Evolutionary conservation across 768 basidiomycete species (phyloP), one percentile per base, ranked within the genome.

Genomic region (Phaffia australis): DNA sequence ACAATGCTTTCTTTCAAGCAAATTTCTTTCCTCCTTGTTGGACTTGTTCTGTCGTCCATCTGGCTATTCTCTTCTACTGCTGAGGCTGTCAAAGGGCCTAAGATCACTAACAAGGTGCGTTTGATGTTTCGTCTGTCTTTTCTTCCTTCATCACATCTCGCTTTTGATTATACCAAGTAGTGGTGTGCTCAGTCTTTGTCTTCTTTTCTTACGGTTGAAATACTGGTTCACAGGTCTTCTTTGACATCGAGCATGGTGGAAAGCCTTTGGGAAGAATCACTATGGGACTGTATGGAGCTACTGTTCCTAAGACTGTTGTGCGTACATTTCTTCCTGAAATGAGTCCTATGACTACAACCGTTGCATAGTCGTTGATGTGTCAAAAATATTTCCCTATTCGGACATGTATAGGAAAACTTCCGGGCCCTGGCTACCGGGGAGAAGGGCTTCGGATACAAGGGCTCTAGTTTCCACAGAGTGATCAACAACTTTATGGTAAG

Each of bases 401-500:
- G 35, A 42, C 35, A 42, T 42, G 35, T 42, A 42, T 11, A 42
- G 35, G 35, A 92, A 82, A 98, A 98, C 83, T 98, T 98, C 84
- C 87, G 91, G 65, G 89, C 91, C 57, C 82, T 99, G 71, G 80
- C 88, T 16, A 89, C 90, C 48, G 89, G 93, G 66, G 80, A 84
- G 72, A 83, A 82, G 71, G 90, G 86, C 21, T 94, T 81, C 74
- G 92, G 93, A 14, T 99, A 91, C 83, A 87, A 94, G 78, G 92
- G 89, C 54, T 92, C 90, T 68, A 86, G 85, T 71, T 99, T 99
- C 84, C 94, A 99, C 79, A 87, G 93, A 75, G 84, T 97, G 69
- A 67, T 67, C 60, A n/a, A 46, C 25, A 32, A 61, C 27, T 67
- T 67, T 46, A 67, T 67, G 66, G 42, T 67, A 50, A 59, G 61